Base-by-base conservation (phyloP, 768 basidiomycete genomes). In the Leccinum olivaceopallidum region DNA sequence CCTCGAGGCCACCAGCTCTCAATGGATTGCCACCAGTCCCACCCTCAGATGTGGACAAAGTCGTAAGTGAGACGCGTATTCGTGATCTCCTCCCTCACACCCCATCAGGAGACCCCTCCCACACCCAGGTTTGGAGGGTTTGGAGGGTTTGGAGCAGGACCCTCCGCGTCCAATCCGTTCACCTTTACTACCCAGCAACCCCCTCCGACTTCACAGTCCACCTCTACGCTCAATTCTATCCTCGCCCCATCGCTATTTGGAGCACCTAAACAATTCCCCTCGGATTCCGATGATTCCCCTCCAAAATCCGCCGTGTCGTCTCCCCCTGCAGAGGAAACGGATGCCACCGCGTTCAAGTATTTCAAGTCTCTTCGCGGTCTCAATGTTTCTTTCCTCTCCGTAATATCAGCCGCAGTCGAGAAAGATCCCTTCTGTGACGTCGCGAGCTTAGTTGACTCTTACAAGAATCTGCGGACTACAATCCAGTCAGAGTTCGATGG, bases 331-430 rank as follows among this genome's bases (percentile, higher is more conserved):
- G 63, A 75, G 64, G 62, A 72, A 63, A 68, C 73, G 39, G 67
- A 75, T 34, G 65, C 66, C 16, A 62, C 67, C 26, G 78, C 80
- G 37, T 65, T 84, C 16, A 82, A 83, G 56, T 90, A 87, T 69
- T 90, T 85, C 75, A 83, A 76, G 44, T 82, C 85, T 26, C 80
- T 92, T n/a, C 85, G 90, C 37, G 90, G 89, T 14, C 79, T 92
- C 47, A 92, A 92, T 67, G 73, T 81, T 36, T 89, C 88, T 3
- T 77, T 92, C 61, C 69, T 88, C 24, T 76, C 81, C n/a, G 80
- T 83, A 14, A 70, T 90, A 57, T 77, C 82, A 32, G 81, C 82
- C 60, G 81, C 83, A 22, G 77, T 89, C 22, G 83, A 88, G 53
- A 76, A 80, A 16, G 89, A 92, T 73, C 87, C 90, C 2, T 92